Percentiles rank a stretch among this genome's conserved stretches.
phyloP scores from a whole-genome alignment of 1,284 basidiomycete genomes.

The Boletellus deceptivus region DNA sequence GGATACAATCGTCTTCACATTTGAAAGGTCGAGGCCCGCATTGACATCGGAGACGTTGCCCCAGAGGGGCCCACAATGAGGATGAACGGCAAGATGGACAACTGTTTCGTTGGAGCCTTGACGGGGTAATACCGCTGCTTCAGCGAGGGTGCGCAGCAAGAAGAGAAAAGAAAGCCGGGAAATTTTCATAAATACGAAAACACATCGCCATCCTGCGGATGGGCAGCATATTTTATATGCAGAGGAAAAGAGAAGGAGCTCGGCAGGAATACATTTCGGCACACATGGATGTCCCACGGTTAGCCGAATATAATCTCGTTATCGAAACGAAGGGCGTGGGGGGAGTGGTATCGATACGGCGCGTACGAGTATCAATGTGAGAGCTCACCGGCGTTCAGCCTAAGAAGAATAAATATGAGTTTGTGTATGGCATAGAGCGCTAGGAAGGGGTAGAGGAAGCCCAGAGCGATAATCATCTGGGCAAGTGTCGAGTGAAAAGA shows the following conservation, averaged over 20 bases:
- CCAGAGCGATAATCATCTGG: conserved; percentile 25
- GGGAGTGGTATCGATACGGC: not conserved
- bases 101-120: conserved; percentile 22
- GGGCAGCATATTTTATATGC: not conserved
- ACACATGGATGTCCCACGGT: not conserved
- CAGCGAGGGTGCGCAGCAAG: conserved; percentile 7
- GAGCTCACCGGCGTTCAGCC: conserved; percentile 13
- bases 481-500: not conserved
- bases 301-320: too few relatives aligned
- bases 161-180: conserved; percentile 1
- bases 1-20: conserved; percentile 44
- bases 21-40: conserved; percentile 38
- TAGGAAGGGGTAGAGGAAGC: conserved; percentile 21
- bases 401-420: conserved; percentile 10
- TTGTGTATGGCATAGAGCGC: conserved; percentile 17
- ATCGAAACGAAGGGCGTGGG: not conserved
- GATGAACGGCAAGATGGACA: conserved; percentile 43
- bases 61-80: conserved; percentile 39
- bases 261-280: not conserved
- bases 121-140: conserved; percentile 1
- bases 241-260: too few relatives aligned
- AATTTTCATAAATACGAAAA: not conserved
- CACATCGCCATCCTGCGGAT: not conserved
- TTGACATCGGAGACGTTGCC: conserved; percentile 44
- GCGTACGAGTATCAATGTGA: not conserved